phyloP scores from a whole-genome alignment of 2,329 filamentous ascomycete genomes.

The Aspergillus sp. region DNA sequence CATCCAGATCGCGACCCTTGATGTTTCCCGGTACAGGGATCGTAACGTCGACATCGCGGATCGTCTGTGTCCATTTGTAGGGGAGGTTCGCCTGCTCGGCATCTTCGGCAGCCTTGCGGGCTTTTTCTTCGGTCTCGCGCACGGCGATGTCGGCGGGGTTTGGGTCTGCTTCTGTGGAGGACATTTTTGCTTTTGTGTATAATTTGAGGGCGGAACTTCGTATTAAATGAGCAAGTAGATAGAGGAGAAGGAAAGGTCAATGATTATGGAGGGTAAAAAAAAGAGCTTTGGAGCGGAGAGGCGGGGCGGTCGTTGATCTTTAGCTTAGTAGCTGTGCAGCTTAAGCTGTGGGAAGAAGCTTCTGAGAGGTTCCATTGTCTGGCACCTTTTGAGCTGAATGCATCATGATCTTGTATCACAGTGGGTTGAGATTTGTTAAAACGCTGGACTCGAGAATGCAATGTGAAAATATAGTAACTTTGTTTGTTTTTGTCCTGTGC shows the following conservation, averaged over 20 bases:
- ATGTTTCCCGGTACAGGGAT: constrained; percentile 79
- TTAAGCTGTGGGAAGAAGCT: not conserved
- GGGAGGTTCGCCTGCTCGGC: constrained; percentile 89
- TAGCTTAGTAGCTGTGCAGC: not conserved
- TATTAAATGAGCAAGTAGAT: not conserved
- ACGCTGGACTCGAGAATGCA: not conserved
- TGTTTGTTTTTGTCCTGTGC: not conserved
- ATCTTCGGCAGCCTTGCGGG: constrained; percentile 71
- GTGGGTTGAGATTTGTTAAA: not conserved
- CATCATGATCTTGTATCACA: not conserved
- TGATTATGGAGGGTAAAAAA: not conserved
- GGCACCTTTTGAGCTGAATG: not conserved
- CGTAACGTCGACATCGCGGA: constrained; percentile 81
- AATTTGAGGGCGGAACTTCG: not conserved
- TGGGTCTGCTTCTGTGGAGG: constrained; percentile 36
- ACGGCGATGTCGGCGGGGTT: constrained; percentile 46
- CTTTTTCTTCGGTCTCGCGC: constrained; percentile 60
- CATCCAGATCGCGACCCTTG: constrained; percentile 80
- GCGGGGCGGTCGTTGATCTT: not conserved
- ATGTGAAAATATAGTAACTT: not conserved
- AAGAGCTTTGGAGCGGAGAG: not conserved
- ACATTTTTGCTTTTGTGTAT: constrained; percentile 27
- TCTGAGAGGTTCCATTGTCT: not conserved
- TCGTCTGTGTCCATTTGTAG: constrained; percentile 97
- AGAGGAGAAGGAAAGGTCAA: not conserved